Evolutionary conservation across 2,329 filamentous ascomycete genomes (phyloP), one percentile per base, ranked within the genome.

Genomic region (Fusarium neocosmosporiellum): DNA sequence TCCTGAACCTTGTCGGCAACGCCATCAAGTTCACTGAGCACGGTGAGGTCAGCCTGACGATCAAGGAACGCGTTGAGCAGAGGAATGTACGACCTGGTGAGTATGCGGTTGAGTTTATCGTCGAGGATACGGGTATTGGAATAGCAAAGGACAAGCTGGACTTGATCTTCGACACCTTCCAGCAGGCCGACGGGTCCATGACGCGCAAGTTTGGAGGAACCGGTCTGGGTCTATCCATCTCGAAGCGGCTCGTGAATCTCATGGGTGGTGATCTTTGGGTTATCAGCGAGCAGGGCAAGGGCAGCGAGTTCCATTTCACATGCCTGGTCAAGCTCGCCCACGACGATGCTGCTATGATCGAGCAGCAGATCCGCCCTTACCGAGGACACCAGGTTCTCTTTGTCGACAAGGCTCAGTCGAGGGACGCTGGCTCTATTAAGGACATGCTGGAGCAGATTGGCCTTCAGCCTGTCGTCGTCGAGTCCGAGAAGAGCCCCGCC

Each of bases 11-110:
- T 65, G 96, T 98, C 62, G 96, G 96, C 79, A 99, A 99, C 79
- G 96, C 96, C 63, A 98, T 99, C 87, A 99, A 99, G 81, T 99
- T 99, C 82, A 98, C 96, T 4, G 96, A 98, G 82, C 93, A 97
- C 78, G 96, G 96, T 70, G 95, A 98, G 81, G 96, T 99, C 77
- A 97, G 95, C 81, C 90, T 98, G 61, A 95, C 93, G n/a, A 98
- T 98, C 76, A 91, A 92, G 75, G 87, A 89, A 79, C 85, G 78
- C 87, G 91, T 83, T 86, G 76, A 93, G 33, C 87, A 90, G 70
- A 88, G 91, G 55, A 88, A 91, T 55, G 87, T 90, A 46, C 88
- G 87, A 14, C 86, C 88, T 13, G 92, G 93, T 75, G 94, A 98
- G 81, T 98, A 97, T 77, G 93, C 95, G 31, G 96, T 98, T 81